Percentiles rank a stretch among this genome's conserved stretches.
These are phyloP conservation scores for Carpinus fangiana DNA, from an alignment of 306 rosid genomes.

Conservation along the genomic window DNA sequence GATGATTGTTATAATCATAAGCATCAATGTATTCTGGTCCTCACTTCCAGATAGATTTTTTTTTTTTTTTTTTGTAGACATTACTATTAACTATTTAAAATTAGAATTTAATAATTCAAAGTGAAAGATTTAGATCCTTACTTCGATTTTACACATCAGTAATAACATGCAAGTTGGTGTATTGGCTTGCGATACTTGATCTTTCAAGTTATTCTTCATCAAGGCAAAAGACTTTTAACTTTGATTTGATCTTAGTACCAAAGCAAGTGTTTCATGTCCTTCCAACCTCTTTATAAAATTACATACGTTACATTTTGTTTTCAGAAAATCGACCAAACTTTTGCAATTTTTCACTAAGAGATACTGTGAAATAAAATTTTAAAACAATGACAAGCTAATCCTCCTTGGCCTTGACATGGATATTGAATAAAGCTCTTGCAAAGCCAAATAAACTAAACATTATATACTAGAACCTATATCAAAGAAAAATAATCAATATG, in stretches of 20 bases:
- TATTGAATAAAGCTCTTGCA: neutral
- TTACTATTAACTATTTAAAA: too few relatives aligned
- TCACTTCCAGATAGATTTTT: neutral
- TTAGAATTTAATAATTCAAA: too few relatives aligned
- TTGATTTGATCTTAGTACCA: neutral
- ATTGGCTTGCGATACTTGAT: neutral
- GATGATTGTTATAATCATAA: neutral
- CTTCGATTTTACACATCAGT: neutral
- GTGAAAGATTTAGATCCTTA: neutral
- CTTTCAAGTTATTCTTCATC: neutral
- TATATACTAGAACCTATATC: neutral
- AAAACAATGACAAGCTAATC: neutral
- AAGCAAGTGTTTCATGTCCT: neutral
- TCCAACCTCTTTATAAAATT: neutral
- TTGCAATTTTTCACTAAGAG: neutral
- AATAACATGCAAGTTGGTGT: neutral
- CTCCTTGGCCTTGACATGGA: neutral
- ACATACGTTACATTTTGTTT: neutral
- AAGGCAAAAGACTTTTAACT: neutral
- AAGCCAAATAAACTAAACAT: neutral
- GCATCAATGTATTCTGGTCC: neutral
- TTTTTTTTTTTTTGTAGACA: too few relatives aligned
- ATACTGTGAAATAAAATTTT: neutral
- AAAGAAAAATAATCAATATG: neutral
- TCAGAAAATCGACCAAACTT: neutral